These are phyloP conservation scores for Paramecium sexaurelia DNA, from an alignment of 73 alveolate species.

Conservation along the genomic window DNA sequence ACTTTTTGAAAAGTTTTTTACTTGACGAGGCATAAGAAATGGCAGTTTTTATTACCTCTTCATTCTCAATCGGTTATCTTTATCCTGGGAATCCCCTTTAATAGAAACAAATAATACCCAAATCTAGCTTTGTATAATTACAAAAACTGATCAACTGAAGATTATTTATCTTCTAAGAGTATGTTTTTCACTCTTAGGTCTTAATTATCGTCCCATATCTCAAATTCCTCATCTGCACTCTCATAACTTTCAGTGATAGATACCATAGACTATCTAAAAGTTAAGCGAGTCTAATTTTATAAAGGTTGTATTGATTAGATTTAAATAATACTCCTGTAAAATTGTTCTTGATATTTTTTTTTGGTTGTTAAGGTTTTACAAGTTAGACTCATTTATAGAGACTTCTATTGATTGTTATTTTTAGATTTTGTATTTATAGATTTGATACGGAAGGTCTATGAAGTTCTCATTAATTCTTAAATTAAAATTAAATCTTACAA, in stretches of 20 bases:
- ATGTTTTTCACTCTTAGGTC: constrained; percentile 30
- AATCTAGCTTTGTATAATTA: constrained; percentile 24
- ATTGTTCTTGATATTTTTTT: neutral
- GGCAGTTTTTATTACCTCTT: constrained; percentile 35
- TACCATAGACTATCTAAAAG: neutral
- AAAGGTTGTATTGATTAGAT: neutral
- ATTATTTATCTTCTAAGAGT: neutral
- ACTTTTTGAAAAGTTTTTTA: constrained; percentile 27
- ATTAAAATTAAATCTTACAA: neutral
- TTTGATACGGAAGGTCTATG: neutral
- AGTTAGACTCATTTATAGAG: neutral
- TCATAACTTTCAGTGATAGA: neutral
- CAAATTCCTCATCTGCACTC: constrained; percentile 33
- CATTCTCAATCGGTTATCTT: neutral
- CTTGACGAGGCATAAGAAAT: constrained; percentile 8
- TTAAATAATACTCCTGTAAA: neutral
- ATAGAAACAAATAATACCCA: neutral
- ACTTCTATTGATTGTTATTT: neutral
- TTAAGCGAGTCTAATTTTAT: neutral
- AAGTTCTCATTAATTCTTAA: neutral
- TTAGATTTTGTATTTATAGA: neutral
- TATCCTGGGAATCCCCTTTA: constrained; percentile 40
- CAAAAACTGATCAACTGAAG: constrained; percentile 22
- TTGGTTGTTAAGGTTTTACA: neutral
- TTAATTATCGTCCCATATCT: constrained; percentile 26